Evolutionary conservation across 345 rosid species (phyloP), one percentile per base, ranked within the genome.

Genomic region (Psidium guajava): DNA sequence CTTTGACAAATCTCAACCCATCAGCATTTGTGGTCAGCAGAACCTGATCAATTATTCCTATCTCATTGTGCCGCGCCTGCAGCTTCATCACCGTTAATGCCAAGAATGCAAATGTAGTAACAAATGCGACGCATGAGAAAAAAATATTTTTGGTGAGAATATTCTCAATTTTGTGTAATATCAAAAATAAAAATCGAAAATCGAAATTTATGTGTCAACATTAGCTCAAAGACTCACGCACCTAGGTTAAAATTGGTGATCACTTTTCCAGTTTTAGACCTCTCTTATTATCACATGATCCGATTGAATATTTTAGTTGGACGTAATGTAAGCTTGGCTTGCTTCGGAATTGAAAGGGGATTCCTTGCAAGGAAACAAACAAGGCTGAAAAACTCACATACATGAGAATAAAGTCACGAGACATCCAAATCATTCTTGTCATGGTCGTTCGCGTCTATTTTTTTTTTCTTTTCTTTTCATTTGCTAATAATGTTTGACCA

Each of bases 1-100:
- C 99, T 93, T 97, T 97, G 84, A 97, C 99, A 90, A 97, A 97
- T 88, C 98, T 93, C 93, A 97, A 90, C 84, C 98, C 99, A 90
- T 96, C 99, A 8, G 99, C 98, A 91, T 97, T 97, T 81, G 99
- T 97, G 4, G 99, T 97, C 89, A 97, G 91, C 82, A 95, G 90
- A 89, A 97, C 99, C 99, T 97, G 85, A 36, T 36, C 36, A 36
- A 36, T 36, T 36, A 36, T 36, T 36, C 36, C 36, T 36, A 3
- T 36, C 36, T 36, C 36, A 36, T 36, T 36, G 36, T 36, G 36
- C 36, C 36, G 36, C 36, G 36, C 36, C 36, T 36, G 36, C 36
- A 36, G 3, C 36, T 36, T 3, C 36, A 36, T 3, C 36, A 36
- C 36, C 36, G 36, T 36, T 36, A 36, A 36, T 36, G 36, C 36